Evolutionary conservation across 495 filamentous ascomycete species (phyloP).

Genomic region (Podospora pseudoanserina): DNA sequence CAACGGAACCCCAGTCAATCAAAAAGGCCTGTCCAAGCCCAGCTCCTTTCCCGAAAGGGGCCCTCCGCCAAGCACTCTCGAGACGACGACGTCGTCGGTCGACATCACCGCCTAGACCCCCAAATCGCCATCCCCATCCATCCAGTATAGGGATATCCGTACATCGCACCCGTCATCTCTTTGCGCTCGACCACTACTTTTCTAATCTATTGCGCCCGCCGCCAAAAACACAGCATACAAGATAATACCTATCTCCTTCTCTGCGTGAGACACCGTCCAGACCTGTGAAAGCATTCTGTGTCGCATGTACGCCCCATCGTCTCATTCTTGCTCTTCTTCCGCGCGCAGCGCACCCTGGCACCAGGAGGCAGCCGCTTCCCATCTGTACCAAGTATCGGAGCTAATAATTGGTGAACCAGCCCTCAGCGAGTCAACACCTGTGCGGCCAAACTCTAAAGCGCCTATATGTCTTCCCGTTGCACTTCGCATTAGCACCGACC

Average conservation of each 20-base stretch:
- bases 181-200: neutral
- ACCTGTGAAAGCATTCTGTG: neutral
- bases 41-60: slow-evolving; percentile 9
- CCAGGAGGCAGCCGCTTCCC: neutral
- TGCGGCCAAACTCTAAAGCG: slow-evolving; percentile 6
- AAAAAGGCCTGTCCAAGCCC: slow-evolving; percentile 1
- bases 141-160: neutral
- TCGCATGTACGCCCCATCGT: slow-evolving; percentile 3
- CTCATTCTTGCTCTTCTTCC: neutral
- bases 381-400: neutral
- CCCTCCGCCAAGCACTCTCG: slow-evolving; percentile 5
- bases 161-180: neutral
- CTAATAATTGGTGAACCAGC: neutral
- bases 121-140: neutral
- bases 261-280: neutral
- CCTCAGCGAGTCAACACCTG: slow-evolving; percentile 3
- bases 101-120: slow-evolving; percentile 9
- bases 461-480: slow-evolving; percentile 11
- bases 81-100: slow-evolving; percentile 9
- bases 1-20: slow-evolving; percentile 5
- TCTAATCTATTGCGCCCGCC: too few relatives aligned
- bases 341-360: neutral
- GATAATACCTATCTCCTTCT: neutral
- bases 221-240: neutral
- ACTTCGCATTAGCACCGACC: slow-evolving; percentile 12